Conservation (phyloP, 1,284 basidiomycete genomes). For the Ganoderma sinense region DNA sequence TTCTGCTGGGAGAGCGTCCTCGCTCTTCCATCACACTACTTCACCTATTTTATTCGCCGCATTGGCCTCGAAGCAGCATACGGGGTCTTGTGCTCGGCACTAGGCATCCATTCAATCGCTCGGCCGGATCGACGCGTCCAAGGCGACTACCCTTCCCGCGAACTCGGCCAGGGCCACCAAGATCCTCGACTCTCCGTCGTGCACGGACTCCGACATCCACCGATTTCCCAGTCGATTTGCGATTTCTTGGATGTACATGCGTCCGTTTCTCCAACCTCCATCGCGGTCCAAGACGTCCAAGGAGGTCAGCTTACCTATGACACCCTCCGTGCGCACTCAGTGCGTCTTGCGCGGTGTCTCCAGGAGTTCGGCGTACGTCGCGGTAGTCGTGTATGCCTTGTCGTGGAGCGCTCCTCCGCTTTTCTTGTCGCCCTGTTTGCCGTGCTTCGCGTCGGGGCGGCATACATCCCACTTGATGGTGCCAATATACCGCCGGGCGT, state of each 20-base stretch:
- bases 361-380: conserved; percentile 46
- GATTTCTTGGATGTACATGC: conserved; percentile 56
- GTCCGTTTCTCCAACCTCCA: conserved; percentile 43
- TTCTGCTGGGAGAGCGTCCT: background rate
- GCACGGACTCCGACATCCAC: background rate
- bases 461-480: conserved; percentile 61
- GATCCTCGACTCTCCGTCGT: background rate
- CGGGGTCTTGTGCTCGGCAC: background rate
- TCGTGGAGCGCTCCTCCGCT: conserved; percentile 54
- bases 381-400: conserved; percentile 53
- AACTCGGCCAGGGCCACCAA: background rate
- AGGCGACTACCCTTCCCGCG: background rate
- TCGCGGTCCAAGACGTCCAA: conserved; percentile 53
- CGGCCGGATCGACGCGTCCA: background rate
- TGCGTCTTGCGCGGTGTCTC: conserved; percentile 50
- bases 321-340: conserved; percentile 52
- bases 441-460: conserved; percentile 56
- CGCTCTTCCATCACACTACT: background rate
- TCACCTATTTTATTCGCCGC: background rate
- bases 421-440: conserved; percentile 61
- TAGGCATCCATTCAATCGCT: background rate
- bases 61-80: background rate
- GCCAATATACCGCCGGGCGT: conserved; percentile 56
- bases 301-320: conserved; percentile 50
- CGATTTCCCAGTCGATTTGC: conserved; percentile 41